Percentiles rank a stretch among this genome's conserved stretches.
phyloP scores from a whole-genome alignment of 495 filamentous ascomycete genomes.

The Chaetomium fimeti region DNA sequence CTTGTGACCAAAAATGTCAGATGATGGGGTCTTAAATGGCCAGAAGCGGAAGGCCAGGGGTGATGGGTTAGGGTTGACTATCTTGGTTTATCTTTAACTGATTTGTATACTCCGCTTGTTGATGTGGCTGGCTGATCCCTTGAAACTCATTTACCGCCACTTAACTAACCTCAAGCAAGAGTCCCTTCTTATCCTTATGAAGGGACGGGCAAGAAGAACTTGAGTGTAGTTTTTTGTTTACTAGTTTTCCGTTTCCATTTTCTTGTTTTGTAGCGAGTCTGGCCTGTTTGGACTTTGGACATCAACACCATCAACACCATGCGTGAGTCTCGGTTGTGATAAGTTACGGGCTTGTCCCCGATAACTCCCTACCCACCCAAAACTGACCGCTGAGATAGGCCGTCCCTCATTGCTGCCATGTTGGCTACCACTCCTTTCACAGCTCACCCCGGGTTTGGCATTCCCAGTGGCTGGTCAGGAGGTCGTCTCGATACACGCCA shows the following conservation, averaged over 20 bases:
- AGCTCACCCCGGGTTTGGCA: conserved; percentile 15
- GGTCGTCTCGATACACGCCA: conserved; percentile 4
- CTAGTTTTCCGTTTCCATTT: background rate
- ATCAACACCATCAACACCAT: background rate
- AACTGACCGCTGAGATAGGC: conserved; percentile 5
- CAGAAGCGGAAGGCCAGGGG: background rate
- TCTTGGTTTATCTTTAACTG: too few species aligned
- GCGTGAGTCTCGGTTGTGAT: background rate
- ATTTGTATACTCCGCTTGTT: too few species aligned
- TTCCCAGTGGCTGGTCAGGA: conserved; percentile 5
- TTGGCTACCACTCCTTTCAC: conserved; percentile 15
- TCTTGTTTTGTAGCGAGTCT: background rate
- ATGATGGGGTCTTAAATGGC: background rate
- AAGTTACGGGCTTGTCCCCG: too few species aligned
- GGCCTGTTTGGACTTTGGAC: background rate
- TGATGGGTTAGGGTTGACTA: too few species aligned
- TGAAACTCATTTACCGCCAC: too few species aligned
- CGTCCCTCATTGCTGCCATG: conserved; percentile 16
- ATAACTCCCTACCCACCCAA: too few species aligned
- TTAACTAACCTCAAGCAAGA: too few species aligned
- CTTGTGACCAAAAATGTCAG: too few species aligned
- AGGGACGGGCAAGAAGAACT: too few species aligned
- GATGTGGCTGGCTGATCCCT: too few species aligned
- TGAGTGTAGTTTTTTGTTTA: too few species aligned
- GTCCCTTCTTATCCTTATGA: too few species aligned